Conservation (phyloP, 2,329 filamentous ascomycete genomes). For the Sodiomyces alkalinus region DNA sequence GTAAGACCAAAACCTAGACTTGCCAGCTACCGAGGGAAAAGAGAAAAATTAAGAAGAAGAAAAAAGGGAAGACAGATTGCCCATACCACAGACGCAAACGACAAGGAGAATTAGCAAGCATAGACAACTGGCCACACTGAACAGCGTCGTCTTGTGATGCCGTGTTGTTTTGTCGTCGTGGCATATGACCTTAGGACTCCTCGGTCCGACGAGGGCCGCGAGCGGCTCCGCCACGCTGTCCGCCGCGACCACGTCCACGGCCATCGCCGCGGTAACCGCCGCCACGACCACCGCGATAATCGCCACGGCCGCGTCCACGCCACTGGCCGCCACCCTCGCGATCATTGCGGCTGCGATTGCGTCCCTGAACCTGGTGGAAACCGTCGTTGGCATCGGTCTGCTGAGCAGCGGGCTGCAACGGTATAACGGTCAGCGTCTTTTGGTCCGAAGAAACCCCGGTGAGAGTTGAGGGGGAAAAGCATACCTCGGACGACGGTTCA, state of each 20-base stretch:
- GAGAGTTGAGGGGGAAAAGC: too few relatives aligned
- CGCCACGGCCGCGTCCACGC: conserved; percentile 28
- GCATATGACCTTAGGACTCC: conserved; percentile 21
- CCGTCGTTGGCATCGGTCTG: conserved; percentile 42
- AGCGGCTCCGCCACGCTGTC: conserved; percentile 17
- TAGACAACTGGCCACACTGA: too few relatives aligned
- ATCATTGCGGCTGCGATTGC: conserved; percentile 39
- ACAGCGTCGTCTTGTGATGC: too few relatives aligned
- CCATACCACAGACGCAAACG: too few relatives aligned
- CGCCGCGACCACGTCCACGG: conserved; percentile 25
- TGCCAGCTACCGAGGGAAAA: too few relatives aligned
- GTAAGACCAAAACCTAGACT: too few relatives aligned
- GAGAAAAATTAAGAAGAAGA: too few relatives aligned
- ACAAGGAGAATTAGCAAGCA: too few relatives aligned
- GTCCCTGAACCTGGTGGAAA: conserved; percentile 55
- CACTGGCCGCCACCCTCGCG: conserved; percentile 28
- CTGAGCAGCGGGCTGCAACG: conserved; percentile 17
- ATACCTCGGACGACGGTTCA: conserved; percentile 30
- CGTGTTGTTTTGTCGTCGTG: conserved; percentile 16
- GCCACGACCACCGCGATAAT: conserved; percentile 32
- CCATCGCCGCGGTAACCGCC: conserved; percentile 30
- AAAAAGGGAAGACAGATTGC: too few relatives aligned
- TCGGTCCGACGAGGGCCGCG: conserved; percentile 21
- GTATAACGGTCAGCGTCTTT: not conserved
- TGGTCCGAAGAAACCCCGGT: too few relatives aligned